Conservation (phyloP, 2,329 filamentous ascomycete genomes). For the Grosmannia penicillata region DNA sequence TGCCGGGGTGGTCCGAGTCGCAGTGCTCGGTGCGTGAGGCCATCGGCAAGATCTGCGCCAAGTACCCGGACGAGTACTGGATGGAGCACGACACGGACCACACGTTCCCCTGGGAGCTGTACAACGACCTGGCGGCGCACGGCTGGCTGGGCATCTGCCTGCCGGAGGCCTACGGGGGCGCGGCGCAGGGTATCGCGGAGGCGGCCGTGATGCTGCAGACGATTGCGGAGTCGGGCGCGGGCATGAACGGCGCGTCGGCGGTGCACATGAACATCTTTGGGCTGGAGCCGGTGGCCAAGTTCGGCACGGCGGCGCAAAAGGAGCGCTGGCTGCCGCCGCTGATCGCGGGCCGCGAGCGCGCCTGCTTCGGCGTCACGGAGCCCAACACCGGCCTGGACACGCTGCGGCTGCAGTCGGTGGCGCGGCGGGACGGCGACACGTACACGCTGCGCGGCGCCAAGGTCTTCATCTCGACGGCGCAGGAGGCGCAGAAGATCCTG, state of each 20-base stretch:
- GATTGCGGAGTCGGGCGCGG: slow-evolving; percentile 57
- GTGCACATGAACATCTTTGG: slow-evolving; percentile 57
- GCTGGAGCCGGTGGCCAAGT: slow-evolving; percentile 59
- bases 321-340: slow-evolving; percentile 52
- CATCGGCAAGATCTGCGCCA: slow-evolving; percentile 49
- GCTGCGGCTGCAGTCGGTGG: slow-evolving; percentile 50
- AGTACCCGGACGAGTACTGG: slow-evolving; percentile 65
- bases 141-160: slow-evolving; percentile 75
- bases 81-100: slow-evolving; percentile 47
- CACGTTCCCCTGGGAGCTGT: slow-evolving; percentile 41
- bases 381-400: slow-evolving; percentile 71
- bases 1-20: slow-evolving; percentile 32
- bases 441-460: slow-evolving; percentile 66
- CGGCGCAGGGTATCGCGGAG: slow-evolving; percentile 63
- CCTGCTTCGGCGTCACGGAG: slow-evolving; percentile 76
- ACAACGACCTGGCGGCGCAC: slow-evolving; percentile 54
- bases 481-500: slow-evolving; percentile 72
- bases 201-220: slow-evolving; percentile 82
- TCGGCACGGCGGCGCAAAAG: slow-evolving; percentile 51
- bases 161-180: slow-evolving; percentile 58
- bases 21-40: slow-evolving; percentile 58
- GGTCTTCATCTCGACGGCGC: slow-evolving; percentile 78
- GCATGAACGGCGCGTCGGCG: slow-evolving; percentile 54
- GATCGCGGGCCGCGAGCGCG: slow-evolving; percentile 54
- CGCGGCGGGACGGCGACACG: slow-evolving; percentile 31